These are phyloP conservation scores for Cupressus sempervirens DNA, from an alignment of 75 land plant genomes.

Conservation along the genomic window DNA sequence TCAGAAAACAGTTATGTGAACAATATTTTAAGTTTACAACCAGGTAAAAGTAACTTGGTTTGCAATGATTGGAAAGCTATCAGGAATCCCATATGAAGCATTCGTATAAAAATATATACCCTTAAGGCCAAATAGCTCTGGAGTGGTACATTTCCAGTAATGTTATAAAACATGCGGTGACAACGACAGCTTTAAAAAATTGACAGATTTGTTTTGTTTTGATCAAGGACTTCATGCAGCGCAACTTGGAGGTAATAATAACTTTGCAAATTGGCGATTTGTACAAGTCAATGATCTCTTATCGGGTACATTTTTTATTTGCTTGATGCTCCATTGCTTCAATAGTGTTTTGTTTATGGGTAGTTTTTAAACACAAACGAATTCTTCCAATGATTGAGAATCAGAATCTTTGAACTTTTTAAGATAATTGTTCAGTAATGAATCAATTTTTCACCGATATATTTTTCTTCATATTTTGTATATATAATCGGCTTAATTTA, in stretches of 20 bases:
- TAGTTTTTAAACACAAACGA: no score
- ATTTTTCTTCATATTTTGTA: no score
- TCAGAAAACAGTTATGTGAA: not conserved
- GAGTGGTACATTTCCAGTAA: not conserved
- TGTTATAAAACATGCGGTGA: not conserved
- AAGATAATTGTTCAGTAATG: no score
- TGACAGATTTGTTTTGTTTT: not conserved
- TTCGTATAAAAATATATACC: not conserved
- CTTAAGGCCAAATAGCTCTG: not conserved
- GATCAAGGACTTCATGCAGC: not conserved
- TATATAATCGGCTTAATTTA: no score
- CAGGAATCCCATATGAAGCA: not conserved
- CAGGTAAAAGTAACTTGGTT: not conserved
- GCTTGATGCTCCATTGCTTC: no score
- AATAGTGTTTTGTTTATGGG: no score
- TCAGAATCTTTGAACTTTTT: no score
- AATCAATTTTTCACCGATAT: no score
- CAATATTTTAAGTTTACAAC: not conserved
- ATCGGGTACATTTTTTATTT: not conserved
- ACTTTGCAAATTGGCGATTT: not conserved
- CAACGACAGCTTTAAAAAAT: no score
- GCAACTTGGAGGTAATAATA: not conserved
- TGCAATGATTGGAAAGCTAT: not conserved
- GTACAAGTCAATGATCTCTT: not conserved
- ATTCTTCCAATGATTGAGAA: no score